These are phyloP conservation scores for Ceratocystis huliohia DNA, from an alignment of 2,329 filamentous ascomycete species.

Conservation along the genomic window DNA sequence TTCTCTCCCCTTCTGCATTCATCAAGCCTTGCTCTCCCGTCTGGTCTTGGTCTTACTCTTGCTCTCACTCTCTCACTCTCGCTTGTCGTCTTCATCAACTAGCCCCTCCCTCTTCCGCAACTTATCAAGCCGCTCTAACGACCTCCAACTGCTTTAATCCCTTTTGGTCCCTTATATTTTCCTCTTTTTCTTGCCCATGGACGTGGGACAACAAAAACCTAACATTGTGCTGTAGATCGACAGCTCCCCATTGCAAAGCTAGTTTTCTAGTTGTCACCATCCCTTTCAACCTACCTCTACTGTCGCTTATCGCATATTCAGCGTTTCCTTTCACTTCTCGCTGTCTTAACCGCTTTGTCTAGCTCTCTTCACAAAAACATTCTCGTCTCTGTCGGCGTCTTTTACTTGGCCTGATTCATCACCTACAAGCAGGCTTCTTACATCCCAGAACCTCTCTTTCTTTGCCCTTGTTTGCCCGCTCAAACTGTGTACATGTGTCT, in stretches of 20 bases:
- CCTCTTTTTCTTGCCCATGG: neutral
- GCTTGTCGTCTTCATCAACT: neutral
- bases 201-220: neutral
- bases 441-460: neutral
- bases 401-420: neutral
- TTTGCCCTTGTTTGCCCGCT: neutral
- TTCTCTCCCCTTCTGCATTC: neutral
- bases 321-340: neutral
- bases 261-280: neutral
- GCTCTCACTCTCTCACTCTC: neutral
- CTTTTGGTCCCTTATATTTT: constrained; percentile 7
- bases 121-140: neutral
- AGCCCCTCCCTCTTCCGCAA: neutral
- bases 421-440: constrained; percentile 5
- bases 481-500: constrained; percentile 31
- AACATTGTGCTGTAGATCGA: neutral
- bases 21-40: neutral
- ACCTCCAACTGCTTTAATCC: constrained; percentile 1
- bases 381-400: too few species aligned
- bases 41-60: too few species aligned
- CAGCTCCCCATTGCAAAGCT: neutral
- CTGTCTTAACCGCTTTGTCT: neutral
- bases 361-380: too few species aligned
- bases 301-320: neutral
- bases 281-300: neutral